These are phyloP conservation scores for Magnolia changhungtana DNA, from an alignment of 164 flowering plant species.

Conservation along the genomic window DNA sequence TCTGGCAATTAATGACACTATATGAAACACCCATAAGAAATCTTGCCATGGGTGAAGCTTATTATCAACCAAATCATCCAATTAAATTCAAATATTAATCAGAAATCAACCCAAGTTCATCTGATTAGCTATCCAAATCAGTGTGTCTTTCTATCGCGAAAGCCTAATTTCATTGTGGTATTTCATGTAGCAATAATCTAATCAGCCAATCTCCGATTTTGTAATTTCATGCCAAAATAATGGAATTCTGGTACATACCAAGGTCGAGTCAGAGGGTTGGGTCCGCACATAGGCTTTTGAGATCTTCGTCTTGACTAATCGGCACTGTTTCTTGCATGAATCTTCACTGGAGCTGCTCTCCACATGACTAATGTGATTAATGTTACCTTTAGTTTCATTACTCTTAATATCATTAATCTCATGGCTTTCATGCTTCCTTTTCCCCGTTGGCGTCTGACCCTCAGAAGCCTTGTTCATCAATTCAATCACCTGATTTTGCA, in stretches of 20 bases:
- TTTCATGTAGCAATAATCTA: background rate
- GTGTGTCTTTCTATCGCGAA: no score
- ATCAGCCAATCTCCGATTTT: background rate
- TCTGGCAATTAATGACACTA: no score
- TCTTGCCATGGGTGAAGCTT: no score
- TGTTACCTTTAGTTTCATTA: conserved; percentile 7
- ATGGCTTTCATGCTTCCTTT: conserved; percentile 30
- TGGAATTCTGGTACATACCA: conserved; percentile 38
- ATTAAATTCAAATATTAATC: no score
- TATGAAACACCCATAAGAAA: no score
- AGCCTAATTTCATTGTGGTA: no score
- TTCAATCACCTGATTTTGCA: background rate
- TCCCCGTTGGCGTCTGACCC: conserved; percentile 16
- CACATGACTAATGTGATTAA: conserved; percentile 1
- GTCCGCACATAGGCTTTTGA: conserved; percentile 36
- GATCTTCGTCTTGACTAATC: conserved; percentile 34
- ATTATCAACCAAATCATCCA: no score
- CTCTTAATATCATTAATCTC: background rate
- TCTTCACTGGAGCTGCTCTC: conserved; percentile 54
- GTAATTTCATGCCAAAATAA: background rate
- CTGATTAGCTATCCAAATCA: no score
- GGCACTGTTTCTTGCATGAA: conserved; percentile 33
- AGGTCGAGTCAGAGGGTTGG: conserved; percentile 51
- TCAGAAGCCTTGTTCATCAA: background rate
- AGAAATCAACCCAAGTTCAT: no score